Base-by-base conservation (phyloP, 495 filamentous ascomycete species). In the Penicillium steckii region DNA sequence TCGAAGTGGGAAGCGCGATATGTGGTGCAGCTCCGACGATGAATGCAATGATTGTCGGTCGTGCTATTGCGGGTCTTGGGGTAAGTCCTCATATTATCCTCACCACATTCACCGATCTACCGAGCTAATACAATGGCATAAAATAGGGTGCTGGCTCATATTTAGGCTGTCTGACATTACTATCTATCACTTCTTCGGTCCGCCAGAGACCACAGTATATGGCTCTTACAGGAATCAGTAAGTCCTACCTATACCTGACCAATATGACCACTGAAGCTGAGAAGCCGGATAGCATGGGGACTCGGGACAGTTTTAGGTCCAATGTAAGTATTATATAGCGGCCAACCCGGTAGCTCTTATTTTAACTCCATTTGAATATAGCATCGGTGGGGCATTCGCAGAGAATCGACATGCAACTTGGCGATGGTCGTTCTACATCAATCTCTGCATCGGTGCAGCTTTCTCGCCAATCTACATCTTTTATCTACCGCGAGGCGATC, bases 361-460 rank as follows among this genome's bases (percentile, higher is more conserved):
- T 18, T 15, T 41, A 41, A 41, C 17, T 10, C 4, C 2, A 1
- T 41, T 44, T n/a, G n/a, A n/a, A n/a, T 8, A 33, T 42, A 60
- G 57, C 3, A 67, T 89, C 38, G 85, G 85, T 3, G 85, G 84
- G 22, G 79, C 78, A 4, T 89, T 90, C 54, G 70, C 57, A 2
- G 17, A 60, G 18, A 74, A 64, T 37, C 44, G 43, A 0, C 76
- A 55, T 23, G 24, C 52, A 15, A 76, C 69, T 1, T 86, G 82
- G 82, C 58, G 84, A 7, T 86, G 82, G 85, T 81, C 81, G 19
- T 90, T 90, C 60, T 91, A 88, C 67, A 83, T 91, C 64, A 90
- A 88, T 53, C 73, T 89, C 13, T 61, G 71, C 30, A 65, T 89
- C 18, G 81, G 77, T 9, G 85, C 55, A 4, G 53, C 76, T 19